phyloP scores from a whole-genome alignment of 176 grass and related monocot genomes.

The Musa itinerans region DNA sequence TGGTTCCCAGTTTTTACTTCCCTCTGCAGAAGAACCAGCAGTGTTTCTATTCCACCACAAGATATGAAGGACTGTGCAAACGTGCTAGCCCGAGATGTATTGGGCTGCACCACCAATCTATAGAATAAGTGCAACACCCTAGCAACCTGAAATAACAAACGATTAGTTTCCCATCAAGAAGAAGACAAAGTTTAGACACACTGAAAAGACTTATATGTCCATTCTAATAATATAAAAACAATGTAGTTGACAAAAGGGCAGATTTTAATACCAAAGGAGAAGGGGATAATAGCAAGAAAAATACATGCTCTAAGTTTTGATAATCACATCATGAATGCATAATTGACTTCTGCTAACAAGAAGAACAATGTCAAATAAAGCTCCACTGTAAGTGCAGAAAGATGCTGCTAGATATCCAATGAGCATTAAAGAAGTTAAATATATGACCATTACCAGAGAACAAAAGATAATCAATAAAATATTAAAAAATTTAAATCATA shows the following conservation, averaged over 20 bases:
- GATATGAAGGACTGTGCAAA: constrained; percentile 91
- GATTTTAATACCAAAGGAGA: neutral
- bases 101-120: constrained; percentile 89
- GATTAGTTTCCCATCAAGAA: neutral
- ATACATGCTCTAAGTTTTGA: neutral
- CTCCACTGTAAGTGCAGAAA: neutral
- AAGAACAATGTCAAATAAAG: neutral
- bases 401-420: neutral
- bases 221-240: neutral
- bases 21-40: constrained; percentile 84
- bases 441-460: neutral
- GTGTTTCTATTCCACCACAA: constrained; percentile 70
- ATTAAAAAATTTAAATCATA: neutral
- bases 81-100: constrained; percentile 66
- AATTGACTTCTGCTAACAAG: neutral
- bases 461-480: neutral
- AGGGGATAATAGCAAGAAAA: neutral
- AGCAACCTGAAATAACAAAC: constrained; percentile 69
- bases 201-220: neutral
- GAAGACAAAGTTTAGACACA: neutral
- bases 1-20: constrained; percentile 77
- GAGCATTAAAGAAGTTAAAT: neutral
- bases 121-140: constrained; percentile 93
- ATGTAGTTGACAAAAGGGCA: neutral
- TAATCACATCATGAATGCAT: neutral